Conservation (phyloP, 2,329 filamentous ascomycete genomes). For the Cryphonectria naterciae region DNA sequence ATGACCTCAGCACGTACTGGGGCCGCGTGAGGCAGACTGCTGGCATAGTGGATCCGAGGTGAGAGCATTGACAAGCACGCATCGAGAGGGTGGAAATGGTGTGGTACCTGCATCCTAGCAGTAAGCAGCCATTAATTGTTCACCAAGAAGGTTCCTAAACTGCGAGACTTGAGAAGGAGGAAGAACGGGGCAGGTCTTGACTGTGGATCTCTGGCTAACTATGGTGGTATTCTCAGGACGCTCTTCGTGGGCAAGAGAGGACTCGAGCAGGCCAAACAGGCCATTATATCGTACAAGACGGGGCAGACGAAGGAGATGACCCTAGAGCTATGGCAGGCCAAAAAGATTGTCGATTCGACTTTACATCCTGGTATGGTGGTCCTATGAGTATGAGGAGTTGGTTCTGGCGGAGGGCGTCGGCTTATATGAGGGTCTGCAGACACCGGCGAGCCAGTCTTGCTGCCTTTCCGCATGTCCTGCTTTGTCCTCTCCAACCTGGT, state of each 20-base stretch:
- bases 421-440: slow-evolving; percentile 56
- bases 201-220: background rate
- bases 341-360: slow-evolving; percentile 96
- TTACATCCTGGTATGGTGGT: slow-evolving; percentile 79
- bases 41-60: slow-evolving; percentile 94
- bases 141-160: background rate
- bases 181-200: background rate
- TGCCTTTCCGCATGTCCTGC: slow-evolving; percentile 97
- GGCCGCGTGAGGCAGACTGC: slow-evolving; percentile 89
- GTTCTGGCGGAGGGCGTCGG: slow-evolving; percentile 13
- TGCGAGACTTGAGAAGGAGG: background rate
- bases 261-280: slow-evolving; percentile 82
- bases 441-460: slow-evolving; percentile 86
- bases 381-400: slow-evolving; percentile 1
- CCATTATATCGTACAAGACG: slow-evolving; percentile 85
- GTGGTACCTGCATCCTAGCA: slow-evolving; percentile 28
- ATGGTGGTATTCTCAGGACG: slow-evolving; percentile 61
- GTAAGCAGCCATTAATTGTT: slow-evolving; percentile 29
- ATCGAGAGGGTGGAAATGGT: slow-evolving; percentile 11
- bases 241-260: slow-evolving; percentile 78
- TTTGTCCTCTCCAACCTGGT: slow-evolving; percentile 93
- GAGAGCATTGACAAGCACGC: slow-evolving; percentile 47
- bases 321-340: slow-evolving; percentile 88
- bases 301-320: slow-evolving; percentile 81
- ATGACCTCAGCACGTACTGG: slow-evolving; percentile 93